Evolutionary conservation across 2,329 filamentous ascomycete species (phyloP), one percentile per base, ranked within the genome.

Genomic region (Colletotrichum theobromicola): DNA sequence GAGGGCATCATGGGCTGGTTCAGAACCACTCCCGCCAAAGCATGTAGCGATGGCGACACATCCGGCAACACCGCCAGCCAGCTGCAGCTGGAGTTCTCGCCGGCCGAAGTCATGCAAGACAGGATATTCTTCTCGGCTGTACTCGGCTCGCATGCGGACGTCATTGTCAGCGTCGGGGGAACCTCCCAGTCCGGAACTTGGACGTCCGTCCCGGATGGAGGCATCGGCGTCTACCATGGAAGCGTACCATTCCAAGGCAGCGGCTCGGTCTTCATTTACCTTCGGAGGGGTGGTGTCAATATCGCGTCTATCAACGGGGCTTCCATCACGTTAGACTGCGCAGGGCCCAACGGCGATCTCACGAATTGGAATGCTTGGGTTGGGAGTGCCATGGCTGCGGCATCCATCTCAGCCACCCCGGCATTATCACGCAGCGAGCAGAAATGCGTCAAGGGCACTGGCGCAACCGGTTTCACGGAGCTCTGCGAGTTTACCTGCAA

Each of bases 401-500:
- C 28, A 5, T 58, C 67, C 50, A 30, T 60, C 16, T 28, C 58
- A 7, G 24, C 46, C 13, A 60, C 58, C 4, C 37, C 24, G 32
- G 34, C 42, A 1, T 34, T 24, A 16, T 58, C 58, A 9, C 50
- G 37, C 8, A 9, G 13, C 4, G 60, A 70, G 42, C 65, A 78
- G 35, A 75, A 74, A 37, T 82, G 81, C 60, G 70, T 78, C 18
- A 77, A 77, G 35, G 81, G 81, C 16, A 77, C 74, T 12, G 79
- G 81, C 4, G 79, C 80, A 6, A 78, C 80, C 8, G 83, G 84
- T 66, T 83, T 82, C 55, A 61, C 67, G 5, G 83, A 82, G 4
- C 81, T 85, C 13, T 85, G 84, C 74, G 64, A 77, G 55, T 85
- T 82, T 50, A 60, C 78, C 35, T 83, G 81, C 67, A 57, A 37